Base-by-base conservation (phyloP, 1,284 basidiomycete genomes). In the Ganoderma resinaceum region DNA sequence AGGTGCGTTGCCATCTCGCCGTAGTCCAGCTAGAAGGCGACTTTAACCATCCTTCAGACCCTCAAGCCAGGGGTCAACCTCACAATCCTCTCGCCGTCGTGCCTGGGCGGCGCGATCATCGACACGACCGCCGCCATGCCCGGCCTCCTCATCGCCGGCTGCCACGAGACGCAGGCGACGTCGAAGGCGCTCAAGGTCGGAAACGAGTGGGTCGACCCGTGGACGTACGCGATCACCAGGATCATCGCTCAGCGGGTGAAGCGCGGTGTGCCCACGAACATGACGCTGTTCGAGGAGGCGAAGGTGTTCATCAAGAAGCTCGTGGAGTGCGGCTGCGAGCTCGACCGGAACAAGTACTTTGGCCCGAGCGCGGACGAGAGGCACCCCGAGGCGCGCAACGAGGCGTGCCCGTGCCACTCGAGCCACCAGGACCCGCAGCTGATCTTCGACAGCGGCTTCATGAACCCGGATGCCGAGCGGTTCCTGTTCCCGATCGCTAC, bases 381-480 rank as follows among this genome's bases (percentile, higher is more conserved):
- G 29, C 29, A 57, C 1, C 53, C 53, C 29, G 16, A 5, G 3
- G 8, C 53, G 5, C 29, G 29, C 53, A 20, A 35, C 42, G 1
- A 2, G 42, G 5, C 3, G 0, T 18, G n/a, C n/a, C 29, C 7
- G 18, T 20, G 29, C 29, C 29, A 18, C 11, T 18, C 12, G 9
- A 57, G 53, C 53, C 53, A 57, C 53, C 53, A 57, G 53, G 53
- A 57, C 18, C 53, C 53, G 8, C 53, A 57, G 53, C 8, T 57
- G 53, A 20, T 35, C 14, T 57, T 57, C 26, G 3, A 57, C 53
- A 18, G 20, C 53, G 53, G 31, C 31, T 57, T 31, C 53, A 29
- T 57, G 16, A 35, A 57, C 53, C 14, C 53, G 18, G 53, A 33
- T 20, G 31, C 2, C 9, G 53, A 57, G 31, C 6, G 53, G 23